Percentiles rank a stretch among this genome's conserved stretches.
These are phyloP conservation scores for Globisporangium cylindrosporum DNA, from an alignment of 352 stramenopile species.

Conservation along the genomic window DNA sequence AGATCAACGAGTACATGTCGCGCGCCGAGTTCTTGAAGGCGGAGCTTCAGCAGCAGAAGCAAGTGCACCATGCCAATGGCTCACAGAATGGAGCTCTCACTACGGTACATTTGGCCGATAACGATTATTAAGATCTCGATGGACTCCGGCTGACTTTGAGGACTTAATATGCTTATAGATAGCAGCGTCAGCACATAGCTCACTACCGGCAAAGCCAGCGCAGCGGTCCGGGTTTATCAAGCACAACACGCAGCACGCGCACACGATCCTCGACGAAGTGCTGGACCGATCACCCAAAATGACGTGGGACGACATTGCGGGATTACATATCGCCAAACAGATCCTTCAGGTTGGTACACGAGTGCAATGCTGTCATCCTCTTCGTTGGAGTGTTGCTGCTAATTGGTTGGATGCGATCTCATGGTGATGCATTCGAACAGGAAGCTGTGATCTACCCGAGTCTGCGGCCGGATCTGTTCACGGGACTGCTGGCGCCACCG, in stretches of 20 bases:
- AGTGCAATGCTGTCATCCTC: background rate
- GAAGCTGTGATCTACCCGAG: constrained; percentile 87
- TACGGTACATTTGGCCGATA: background rate
- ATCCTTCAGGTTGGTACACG: constrained; percentile 68
- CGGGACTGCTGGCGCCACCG: constrained; percentile 59
- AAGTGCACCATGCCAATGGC: background rate
- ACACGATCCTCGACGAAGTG: constrained; percentile 84
- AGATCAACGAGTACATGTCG: constrained; percentile 82
- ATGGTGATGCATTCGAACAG: constrained; percentile 8
- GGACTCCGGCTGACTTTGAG: background rate
- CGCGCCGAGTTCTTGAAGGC: constrained; percentile 71
- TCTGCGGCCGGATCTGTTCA: constrained; percentile 83
- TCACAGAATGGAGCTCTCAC: background rate
- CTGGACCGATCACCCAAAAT: constrained; percentile 77
- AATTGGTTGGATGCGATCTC: background rate
- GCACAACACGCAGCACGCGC: constrained; percentile 54
- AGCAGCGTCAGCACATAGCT: background rate
- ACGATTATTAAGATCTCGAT: background rate
- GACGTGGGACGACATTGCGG: constrained; percentile 81
- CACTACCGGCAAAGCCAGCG: background rate
- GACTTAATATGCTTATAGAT: background rate
- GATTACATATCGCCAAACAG: constrained; percentile 81
- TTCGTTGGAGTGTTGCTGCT: too few relatives aligned
- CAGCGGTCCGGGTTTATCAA: constrained; percentile 42
- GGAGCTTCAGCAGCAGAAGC: constrained; percentile 1